Percentiles rank a stretch among this genome's conserved stretches.
phyloP scores from a whole-genome alignment of 306 rosid genomes.

The Rosa multiflora region DNA sequence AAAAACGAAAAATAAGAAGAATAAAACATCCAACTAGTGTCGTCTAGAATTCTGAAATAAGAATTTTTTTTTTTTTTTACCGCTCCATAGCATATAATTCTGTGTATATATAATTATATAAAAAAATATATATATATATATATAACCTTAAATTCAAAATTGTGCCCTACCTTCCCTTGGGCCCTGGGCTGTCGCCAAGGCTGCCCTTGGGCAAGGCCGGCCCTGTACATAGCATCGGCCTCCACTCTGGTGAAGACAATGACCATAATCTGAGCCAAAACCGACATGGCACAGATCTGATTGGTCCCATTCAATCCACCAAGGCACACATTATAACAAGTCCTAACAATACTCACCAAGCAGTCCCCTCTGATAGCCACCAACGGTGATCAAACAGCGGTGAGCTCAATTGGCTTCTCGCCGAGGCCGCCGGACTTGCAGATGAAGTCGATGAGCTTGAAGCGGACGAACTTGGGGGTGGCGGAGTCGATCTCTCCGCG shows the following conservation, averaged over 20 bases:
- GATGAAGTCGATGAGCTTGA: constrained; percentile 63
- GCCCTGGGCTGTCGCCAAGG: too few species aligned
- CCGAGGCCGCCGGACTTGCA: constrained; percentile 81
- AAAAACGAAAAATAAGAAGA: too few species aligned
- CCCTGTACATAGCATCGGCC: constrained; percentile 72
- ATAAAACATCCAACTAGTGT: too few species aligned
- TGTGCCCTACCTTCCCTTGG: too few species aligned
- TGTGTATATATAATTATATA: too few species aligned
- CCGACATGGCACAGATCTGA: constrained; percentile 99
- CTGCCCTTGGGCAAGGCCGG: too few species aligned
- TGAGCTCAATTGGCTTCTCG: constrained; percentile 78
- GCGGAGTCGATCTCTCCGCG: constrained; percentile 71
- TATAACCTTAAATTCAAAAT: too few species aligned
- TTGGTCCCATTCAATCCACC: constrained; percentile 91
- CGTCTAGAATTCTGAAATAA: too few species aligned
- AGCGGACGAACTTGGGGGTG: constrained; percentile 31
- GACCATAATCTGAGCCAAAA: constrained; percentile 88
- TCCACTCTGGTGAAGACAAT: constrained; percentile 75
- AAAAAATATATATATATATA: too few species aligned
- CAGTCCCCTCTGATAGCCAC: constrained; percentile 80
- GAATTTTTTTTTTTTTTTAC: too few species aligned
- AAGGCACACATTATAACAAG: constrained; percentile 93
- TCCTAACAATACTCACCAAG: constrained; percentile 76
- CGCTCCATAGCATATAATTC: too few species aligned
- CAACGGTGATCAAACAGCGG: constrained; percentile 73